phyloP scores from a whole-genome alignment of 2,329 filamentous ascomycete species.

The Fusarium marasasianum region DNA sequence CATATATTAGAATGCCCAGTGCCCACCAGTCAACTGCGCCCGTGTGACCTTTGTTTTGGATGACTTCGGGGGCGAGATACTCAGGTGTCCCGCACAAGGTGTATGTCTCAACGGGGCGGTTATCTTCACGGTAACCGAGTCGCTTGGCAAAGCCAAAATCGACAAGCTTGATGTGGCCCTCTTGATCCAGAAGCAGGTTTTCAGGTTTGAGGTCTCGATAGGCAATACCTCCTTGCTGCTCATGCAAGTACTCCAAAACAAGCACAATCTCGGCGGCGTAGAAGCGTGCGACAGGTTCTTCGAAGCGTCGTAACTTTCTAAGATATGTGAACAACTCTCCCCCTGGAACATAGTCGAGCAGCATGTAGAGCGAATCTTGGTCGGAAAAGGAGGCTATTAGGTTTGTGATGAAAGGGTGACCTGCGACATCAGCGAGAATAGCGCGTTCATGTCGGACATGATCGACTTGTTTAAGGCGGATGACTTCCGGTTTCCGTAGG shows the following conservation, averaged over 20 bases:
- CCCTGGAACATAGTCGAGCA: constrained; percentile 84
- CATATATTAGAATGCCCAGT: constrained; percentile 83
- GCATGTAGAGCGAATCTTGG: constrained; percentile 80
- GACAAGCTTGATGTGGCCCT: constrained; percentile 83
- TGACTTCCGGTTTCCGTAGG: constrained; percentile 76
- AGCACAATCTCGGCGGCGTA: constrained; percentile 87
- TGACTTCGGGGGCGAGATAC: constrained; percentile 85
- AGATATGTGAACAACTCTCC: constrained; percentile 88
- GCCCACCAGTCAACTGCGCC: constrained; percentile 90
- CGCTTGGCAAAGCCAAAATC: constrained; percentile 89
- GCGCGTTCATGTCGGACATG: constrained; percentile 86
- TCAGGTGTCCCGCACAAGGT: constrained; percentile 86
- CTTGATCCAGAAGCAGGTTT: constrained; percentile 79
- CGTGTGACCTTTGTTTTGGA: constrained; percentile 81
- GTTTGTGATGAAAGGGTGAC: constrained; percentile 85
- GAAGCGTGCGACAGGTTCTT: constrained; percentile 80
- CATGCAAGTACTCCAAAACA: constrained; percentile 82
- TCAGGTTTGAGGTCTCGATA: constrained; percentile 87
- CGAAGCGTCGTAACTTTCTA: constrained; percentile 79
- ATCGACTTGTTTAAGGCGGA: constrained; percentile 86
- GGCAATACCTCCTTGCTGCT: constrained; percentile 78
- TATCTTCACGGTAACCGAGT: constrained; percentile 63
- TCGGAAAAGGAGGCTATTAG: constrained; percentile 84
- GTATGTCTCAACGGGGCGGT: constrained; percentile 73
- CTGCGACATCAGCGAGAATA: constrained; percentile 79